Conservation (phyloP, 495 filamentous ascomycete species). For the Immersiella caudata region DNA sequence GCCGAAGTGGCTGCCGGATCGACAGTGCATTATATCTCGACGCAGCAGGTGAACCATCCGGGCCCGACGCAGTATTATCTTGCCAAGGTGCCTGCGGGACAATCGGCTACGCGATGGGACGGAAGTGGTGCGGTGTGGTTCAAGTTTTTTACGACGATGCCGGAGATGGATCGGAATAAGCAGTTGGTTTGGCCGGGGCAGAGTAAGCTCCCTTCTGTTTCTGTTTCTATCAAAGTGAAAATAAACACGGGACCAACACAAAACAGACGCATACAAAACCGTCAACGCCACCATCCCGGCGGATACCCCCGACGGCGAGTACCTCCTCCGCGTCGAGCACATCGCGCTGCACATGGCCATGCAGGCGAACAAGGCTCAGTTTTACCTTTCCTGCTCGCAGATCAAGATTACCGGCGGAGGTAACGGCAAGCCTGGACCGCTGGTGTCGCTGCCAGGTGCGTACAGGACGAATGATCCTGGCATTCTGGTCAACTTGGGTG, state of each 20-base stretch:
- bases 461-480: conserved; percentile 53
- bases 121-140: conserved; percentile 54
- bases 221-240: neutral
- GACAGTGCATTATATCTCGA: conserved; percentile 49
- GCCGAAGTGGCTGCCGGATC: conserved; percentile 46
- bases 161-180: conserved; percentile 43
- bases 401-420: conserved; percentile 57
- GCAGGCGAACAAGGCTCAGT: conserved; percentile 49
- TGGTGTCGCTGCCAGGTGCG: conserved; percentile 55
- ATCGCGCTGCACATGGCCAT: conserved; percentile 54
- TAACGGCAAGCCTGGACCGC: conserved; percentile 45
- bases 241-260: neutral
- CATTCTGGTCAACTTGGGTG: conserved; percentile 48
- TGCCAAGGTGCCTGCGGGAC: conserved; percentile 49
- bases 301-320: conserved; percentile 51
- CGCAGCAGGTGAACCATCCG: conserved; percentile 51
- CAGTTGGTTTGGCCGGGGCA: conserved; percentile 45
- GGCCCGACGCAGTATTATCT: conserved; percentile 53
- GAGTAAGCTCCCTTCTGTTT: conserved; percentile 29
- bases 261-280: conserved; percentile 39
- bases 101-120: conserved; percentile 50
- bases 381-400: conserved; percentile 60
- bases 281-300: conserved; percentile 51
- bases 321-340: conserved; percentile 61
- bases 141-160: conserved; percentile 53